Evolutionary conservation across 176 grass and related monocot species (phyloP).

Genomic region (Olyra latifolia): DNA sequence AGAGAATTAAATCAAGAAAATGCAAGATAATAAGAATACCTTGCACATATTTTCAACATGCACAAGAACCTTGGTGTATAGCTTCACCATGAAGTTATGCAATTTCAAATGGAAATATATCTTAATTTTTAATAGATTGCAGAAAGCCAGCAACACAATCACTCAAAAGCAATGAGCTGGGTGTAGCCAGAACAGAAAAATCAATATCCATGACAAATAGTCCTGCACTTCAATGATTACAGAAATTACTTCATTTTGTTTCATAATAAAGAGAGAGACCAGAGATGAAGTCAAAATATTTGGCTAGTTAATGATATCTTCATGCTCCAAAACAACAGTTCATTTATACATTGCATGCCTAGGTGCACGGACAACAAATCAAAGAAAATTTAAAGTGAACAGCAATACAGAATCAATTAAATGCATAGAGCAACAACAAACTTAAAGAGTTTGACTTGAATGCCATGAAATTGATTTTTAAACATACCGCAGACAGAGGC

Average conservation of each 20-base stretch:
- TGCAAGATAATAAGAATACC: not conserved
- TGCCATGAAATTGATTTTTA: not conserved
- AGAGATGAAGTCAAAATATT: conserved; percentile 1
- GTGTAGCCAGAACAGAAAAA: not conserved
- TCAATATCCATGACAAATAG: not conserved
- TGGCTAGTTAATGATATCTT: not conserved
- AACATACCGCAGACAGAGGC: conserved; percentile 70
- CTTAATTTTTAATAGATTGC: conserved; percentile 11
- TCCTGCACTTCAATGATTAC: not conserved
- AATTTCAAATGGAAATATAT: not conserved
- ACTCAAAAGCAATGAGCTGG: not conserved
- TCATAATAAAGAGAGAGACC: not conserved
- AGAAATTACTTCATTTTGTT: conserved; percentile 15
- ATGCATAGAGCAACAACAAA: conserved; percentile 10
- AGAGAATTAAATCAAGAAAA: conserved; percentile 9
- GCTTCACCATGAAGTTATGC: not conserved
- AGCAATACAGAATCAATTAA: not conserved
- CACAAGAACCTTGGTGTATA: conserved; percentile 21
- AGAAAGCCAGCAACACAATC: not conserved
- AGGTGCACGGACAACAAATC: not conserved
- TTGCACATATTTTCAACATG: not conserved
- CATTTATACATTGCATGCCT: not conserved
- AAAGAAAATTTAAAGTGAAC: not conserved
- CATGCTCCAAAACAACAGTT: not conserved
- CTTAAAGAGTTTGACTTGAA: not conserved